phyloP scores from a whole-genome alignment of 768 basidiomycete genomes.

The Artomyces pyxidatus region DNA sequence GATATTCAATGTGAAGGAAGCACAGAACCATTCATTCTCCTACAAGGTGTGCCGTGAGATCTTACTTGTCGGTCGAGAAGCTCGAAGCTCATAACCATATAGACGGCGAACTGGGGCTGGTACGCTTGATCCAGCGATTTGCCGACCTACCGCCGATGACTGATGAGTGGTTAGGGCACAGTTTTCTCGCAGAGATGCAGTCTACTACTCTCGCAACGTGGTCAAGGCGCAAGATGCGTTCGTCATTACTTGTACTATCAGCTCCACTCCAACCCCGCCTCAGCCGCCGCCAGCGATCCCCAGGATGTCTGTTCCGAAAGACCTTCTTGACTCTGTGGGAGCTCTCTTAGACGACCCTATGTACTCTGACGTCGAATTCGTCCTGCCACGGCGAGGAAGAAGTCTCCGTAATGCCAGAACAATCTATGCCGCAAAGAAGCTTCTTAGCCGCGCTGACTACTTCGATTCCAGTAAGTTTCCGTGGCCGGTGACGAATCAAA shows the following conservation, averaged over 20 bases:
- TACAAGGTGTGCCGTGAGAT: conserved; percentile 39
- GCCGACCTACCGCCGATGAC: background rate
- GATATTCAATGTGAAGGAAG: conserved; percentile 63
- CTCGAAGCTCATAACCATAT: background rate
- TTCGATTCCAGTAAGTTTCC: conserved; percentile 50
- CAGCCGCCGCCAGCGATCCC: conserved; percentile 34
- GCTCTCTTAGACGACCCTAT: conserved; percentile 68
- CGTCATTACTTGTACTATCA: conserved; percentile 71
- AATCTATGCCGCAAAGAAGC: conserved; percentile 62
- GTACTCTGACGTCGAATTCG: conserved; percentile 80
- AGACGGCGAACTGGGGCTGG: conserved; percentile 91
- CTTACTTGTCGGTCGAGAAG: background rate
- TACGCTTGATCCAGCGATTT: conserved; percentile 23
- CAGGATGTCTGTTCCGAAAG: conserved; percentile 53
- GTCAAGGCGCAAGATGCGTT: conserved; percentile 60
- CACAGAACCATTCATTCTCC: conserved; percentile 75
- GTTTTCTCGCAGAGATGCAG: conserved; percentile 66
- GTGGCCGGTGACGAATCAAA: background rate
- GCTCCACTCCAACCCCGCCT: conserved; percentile 52
- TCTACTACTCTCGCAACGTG: conserved; percentile 49
- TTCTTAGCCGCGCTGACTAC: conserved; percentile 69
- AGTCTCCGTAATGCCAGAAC: conserved; percentile 28
- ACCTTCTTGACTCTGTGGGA: conserved; percentile 65
- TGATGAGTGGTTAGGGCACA: conserved; percentile 46
- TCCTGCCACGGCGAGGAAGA: conserved; percentile 45